Evolutionary conservation across 345 rosid species (phyloP).

Genomic region (Rhodamnia rubescens): DNA sequence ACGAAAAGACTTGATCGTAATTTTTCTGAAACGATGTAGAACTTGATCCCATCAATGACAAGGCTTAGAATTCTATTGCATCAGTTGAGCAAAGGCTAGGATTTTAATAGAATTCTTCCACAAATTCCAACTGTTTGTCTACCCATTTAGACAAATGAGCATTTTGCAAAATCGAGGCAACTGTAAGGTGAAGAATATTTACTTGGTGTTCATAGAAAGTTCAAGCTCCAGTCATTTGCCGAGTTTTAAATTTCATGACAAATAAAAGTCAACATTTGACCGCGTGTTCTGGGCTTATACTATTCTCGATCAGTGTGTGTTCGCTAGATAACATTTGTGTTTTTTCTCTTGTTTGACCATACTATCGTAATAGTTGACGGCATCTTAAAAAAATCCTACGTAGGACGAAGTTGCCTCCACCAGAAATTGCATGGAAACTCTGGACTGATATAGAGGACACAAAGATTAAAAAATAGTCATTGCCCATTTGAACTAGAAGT

Average conservation of each 20-base stretch:
- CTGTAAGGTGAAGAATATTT: background rate
- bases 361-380: background rate
- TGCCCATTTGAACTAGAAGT: no score
- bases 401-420: background rate
- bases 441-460: background rate
- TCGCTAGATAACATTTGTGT: background rate
- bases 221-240: background rate
- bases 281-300: background rate
- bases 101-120: background rate
- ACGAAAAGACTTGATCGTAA: no score
- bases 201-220: background rate
- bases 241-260: background rate
- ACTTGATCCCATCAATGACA: background rate
- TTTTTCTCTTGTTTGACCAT: background rate
- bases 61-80: background rate
- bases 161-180: background rate
- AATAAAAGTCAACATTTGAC: background rate
- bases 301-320: background rate
- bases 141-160: background rate
- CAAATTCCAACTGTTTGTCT: background rate
- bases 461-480: no score
- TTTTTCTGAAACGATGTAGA: no score
- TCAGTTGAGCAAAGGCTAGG: background rate
- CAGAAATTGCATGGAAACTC: background rate
- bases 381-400: background rate